Conservation (phyloP, 139 green algal species). For the Auxenochlorella pyrenoidosa region DNA sequence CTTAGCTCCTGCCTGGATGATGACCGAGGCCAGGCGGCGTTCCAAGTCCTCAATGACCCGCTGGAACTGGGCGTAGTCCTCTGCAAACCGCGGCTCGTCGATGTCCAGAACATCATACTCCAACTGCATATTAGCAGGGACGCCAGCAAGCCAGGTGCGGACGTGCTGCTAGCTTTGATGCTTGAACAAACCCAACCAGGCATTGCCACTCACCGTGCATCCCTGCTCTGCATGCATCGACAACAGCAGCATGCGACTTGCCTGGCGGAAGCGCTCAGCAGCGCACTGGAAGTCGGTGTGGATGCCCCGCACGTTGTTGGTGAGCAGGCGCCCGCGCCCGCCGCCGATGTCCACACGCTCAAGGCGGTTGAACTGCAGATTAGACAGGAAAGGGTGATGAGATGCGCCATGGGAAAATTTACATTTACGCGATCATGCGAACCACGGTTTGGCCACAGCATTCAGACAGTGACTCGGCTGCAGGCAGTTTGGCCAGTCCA, state of each 20-base stretch:
- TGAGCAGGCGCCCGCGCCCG: constrained; percentile 81
- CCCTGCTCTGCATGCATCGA: neutral
- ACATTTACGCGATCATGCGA: no score
- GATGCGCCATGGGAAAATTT: no score
- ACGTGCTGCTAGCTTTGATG: no score
- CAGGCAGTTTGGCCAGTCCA: neutral
- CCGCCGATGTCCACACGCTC: constrained; percentile 92
- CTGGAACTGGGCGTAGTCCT: constrained; percentile 76
- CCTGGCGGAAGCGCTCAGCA: constrained; percentile 71
- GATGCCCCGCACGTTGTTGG: constrained; percentile 78
- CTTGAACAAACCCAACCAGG: no score
- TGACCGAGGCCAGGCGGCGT: constrained; percentile 82
- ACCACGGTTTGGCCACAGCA: neutral
- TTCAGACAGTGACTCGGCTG: neutral
- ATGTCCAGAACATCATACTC: constrained; percentile 88
- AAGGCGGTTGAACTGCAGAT: constrained; percentile 87
- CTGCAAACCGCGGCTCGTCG: constrained; percentile 72
- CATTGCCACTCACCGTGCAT: no score
- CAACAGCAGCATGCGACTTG: neutral
- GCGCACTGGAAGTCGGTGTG: constrained; percentile 75
- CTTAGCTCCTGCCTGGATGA: constrained; percentile 69
- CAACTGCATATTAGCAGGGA: constrained; percentile 49
- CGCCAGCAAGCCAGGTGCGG: no score
- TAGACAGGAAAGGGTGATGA: neutral
- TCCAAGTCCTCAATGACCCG: constrained; percentile 83